phyloP scores from a whole-genome alignment of 352 stramenopile species.

The Phytophthora citrophthora region DNA sequence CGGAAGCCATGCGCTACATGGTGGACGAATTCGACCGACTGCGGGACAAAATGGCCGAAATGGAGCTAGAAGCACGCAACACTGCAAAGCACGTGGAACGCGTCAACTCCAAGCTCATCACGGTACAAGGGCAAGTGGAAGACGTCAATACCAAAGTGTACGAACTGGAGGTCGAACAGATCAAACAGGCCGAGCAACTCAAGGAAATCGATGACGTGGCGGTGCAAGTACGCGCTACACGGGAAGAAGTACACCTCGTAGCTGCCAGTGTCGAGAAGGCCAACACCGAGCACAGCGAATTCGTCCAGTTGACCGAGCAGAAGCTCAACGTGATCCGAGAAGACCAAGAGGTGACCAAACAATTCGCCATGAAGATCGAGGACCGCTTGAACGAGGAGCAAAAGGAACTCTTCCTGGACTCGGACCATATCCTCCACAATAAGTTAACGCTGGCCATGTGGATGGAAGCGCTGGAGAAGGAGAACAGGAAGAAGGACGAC shows the following conservation, averaged over 20 bases:
- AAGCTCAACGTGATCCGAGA: constrained; percentile 58
- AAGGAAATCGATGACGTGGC: constrained; percentile 79
- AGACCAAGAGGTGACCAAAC: constrained; percentile 78
- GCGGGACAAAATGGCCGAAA: constrained; percentile 73
- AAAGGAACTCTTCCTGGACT: constrained; percentile 81
- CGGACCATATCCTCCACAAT: constrained; percentile 82
- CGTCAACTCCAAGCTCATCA: constrained; percentile 80
- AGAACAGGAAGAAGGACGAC: constrained; percentile 75
- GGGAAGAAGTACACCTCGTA: constrained; percentile 58
- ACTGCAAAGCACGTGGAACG: constrained; percentile 82
- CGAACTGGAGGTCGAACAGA: constrained; percentile 67
- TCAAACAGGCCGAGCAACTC: constrained; percentile 67
- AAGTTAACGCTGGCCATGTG: constrained; percentile 81
- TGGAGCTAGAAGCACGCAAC: constrained; percentile 79
- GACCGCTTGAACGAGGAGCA: constrained; percentile 84
- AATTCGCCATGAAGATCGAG: constrained; percentile 86
- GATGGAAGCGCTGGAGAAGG: constrained; percentile 78
- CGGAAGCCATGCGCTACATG: constrained; percentile 84
- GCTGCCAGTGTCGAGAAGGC: constrained; percentile 56
- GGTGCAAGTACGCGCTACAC: constrained; percentile 48
- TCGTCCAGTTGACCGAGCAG: constrained; percentile 59
- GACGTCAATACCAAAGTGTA: constrained; percentile 68
- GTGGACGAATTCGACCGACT: constrained; percentile 86
- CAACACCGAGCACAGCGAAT: constrained; percentile 48
- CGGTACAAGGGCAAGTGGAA: constrained; percentile 77